Evolutionary conservation across 441 rosid species (phyloP).

Genomic region (Pelargonium fulgidum): DNA sequence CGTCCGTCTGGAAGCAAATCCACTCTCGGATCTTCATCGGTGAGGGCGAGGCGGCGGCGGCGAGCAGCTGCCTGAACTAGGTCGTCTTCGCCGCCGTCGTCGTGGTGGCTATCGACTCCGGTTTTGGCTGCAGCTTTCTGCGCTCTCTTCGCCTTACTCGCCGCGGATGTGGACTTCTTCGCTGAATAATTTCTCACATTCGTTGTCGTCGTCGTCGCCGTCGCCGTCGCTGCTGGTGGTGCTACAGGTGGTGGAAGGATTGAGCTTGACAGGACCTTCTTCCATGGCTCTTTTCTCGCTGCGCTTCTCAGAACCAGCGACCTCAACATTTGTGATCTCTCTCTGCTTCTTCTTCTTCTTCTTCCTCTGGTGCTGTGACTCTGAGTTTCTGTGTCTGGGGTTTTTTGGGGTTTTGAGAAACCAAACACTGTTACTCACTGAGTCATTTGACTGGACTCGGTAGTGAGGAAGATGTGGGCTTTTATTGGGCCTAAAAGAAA

Average conservation of each 20-base stretch:
- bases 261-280: constrained; percentile 2
- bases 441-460: too few relatives aligned
- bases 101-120: background rate
- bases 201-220: background rate
- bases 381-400: too few relatives aligned
- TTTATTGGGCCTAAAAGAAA: too few relatives aligned
- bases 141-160: background rate
- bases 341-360: constrained; percentile 1
- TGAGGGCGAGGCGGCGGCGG: constrained; percentile 49
- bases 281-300: constrained; percentile 7
- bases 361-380: too few relatives aligned
- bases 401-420: too few relatives aligned
- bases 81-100: background rate
- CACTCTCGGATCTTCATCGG: constrained; percentile 55
- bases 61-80: constrained; percentile 35
- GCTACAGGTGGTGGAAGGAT: too few relatives aligned
- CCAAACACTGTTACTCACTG: too few relatives aligned
- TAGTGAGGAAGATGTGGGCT: too few relatives aligned
- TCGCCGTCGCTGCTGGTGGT: too few relatives aligned
- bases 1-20: constrained; percentile 58
- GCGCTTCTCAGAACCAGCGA: constrained; percentile 6
- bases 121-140: background rate
- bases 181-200: background rate
- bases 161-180: background rate
- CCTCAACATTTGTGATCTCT: background rate